Conservation (phyloP, 192 early-diverging fungal genomes). For the Mortierella alpina region DNA sequence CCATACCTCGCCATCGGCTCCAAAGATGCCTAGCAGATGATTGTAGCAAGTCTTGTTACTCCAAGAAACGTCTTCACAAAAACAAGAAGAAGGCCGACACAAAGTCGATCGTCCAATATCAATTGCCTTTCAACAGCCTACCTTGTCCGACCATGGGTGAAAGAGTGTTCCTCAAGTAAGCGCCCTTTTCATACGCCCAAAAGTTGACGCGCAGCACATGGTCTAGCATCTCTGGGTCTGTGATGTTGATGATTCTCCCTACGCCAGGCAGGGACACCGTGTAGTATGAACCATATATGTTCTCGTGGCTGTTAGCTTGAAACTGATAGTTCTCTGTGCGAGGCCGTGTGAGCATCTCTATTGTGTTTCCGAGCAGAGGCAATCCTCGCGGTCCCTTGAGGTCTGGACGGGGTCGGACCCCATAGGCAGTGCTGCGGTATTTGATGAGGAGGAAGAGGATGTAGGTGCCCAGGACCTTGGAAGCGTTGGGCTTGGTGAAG, state of each 20-base stretch:
- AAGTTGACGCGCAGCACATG: constrained; percentile 50
- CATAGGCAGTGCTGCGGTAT: constrained; percentile 5
- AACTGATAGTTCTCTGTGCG: constrained; percentile 23
- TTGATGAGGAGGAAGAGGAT: constrained; percentile 20
- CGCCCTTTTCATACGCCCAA: constrained; percentile 48
- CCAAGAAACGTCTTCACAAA: background rate
- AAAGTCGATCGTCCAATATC: background rate
- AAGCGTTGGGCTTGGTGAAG: constrained; percentile 8
- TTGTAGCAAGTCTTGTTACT: background rate
- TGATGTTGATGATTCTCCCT: constrained; percentile 32
- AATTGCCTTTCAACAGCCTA: background rate
- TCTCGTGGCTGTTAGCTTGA: constrained; percentile 25
- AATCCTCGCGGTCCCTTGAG: constrained; percentile 22
- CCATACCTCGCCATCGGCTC: constrained; percentile 40
- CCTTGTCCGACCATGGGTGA: constrained; percentile 40
- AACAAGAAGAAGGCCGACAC: background rate
- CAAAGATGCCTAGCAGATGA: constrained; percentile 32
- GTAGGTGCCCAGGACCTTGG: constrained; percentile 14
- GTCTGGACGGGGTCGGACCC: constrained; percentile 11
- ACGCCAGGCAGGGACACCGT: constrained; percentile 33
- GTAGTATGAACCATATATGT: constrained; percentile 27
- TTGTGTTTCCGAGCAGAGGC: constrained; percentile 34
- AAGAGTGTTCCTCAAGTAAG: background rate
- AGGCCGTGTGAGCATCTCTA: constrained; percentile 3
- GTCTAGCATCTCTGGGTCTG: constrained; percentile 39